These are phyloP conservation scores for Obba rivulosa DNA, from an alignment of 768 basidiomycete genomes.

Conservation along the genomic window DNA sequence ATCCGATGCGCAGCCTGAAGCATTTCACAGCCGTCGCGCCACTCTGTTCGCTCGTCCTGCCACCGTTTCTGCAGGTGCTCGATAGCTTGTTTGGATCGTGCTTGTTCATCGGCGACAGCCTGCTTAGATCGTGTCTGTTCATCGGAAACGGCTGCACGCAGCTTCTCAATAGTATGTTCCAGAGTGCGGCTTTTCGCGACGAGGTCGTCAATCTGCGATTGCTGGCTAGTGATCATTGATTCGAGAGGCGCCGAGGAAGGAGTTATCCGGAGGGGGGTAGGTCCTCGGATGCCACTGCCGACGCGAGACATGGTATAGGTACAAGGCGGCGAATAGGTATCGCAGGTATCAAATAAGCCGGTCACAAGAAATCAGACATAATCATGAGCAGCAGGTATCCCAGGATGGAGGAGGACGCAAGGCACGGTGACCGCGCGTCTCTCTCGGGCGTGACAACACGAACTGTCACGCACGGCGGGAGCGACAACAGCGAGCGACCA, in stretches of 20 bases:
- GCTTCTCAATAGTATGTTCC: conserved; percentile 53
- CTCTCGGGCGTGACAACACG: background rate
- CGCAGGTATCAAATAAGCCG: too few relatives aligned
- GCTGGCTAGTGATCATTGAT: conserved; percentile 55
- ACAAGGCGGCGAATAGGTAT: background rate
- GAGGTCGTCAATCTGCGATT: conserved; percentile 67
- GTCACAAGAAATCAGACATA: too few relatives aligned
- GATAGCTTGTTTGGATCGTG: conserved; percentile 36
- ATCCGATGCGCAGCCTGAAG: conserved; percentile 61
- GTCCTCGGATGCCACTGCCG: background rate
- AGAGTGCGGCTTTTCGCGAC: conserved; percentile 63
- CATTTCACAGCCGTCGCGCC: conserved; percentile 59
- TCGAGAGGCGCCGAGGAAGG: conserved; percentile 29
- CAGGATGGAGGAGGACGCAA: background rate
- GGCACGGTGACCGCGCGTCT: background rate
- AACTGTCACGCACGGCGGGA: background rate
- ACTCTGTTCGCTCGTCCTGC: conserved; percentile 49
- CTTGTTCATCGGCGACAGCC: conserved; percentile 35
- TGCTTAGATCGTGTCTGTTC: conserved; percentile 40
- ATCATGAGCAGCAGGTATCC: too few relatives aligned
- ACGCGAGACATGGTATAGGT: conserved; percentile 1
- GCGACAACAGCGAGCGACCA: conserved; percentile 17
- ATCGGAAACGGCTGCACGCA: conserved; percentile 40
- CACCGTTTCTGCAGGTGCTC: conserved; percentile 42
- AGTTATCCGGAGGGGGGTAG: conserved; percentile 13